phyloP scores from a whole-genome alignment of 371 early-diverging fungal species.

The Apophysomyces variabilis region DNA sequence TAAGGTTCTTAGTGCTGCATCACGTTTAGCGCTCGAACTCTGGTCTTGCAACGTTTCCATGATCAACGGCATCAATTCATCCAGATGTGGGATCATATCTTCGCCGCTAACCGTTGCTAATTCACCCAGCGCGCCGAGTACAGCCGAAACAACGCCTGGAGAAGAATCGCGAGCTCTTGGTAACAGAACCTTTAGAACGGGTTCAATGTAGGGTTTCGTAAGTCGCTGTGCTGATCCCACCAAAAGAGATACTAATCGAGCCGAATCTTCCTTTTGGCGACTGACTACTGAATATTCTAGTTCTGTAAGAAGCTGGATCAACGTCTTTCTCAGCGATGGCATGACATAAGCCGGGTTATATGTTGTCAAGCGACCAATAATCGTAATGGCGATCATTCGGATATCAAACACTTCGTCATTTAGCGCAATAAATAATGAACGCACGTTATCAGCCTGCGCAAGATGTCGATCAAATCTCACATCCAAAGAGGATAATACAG shows the following conservation, averaged over 20 bases:
- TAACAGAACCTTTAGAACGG: slow-evolving; percentile 83
- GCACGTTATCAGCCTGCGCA: slow-evolving; percentile 90
- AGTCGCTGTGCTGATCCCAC: slow-evolving; percentile 80
- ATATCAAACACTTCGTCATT: slow-evolving; percentile 95
- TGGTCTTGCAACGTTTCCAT: slow-evolving; percentile 94
- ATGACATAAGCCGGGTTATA: slow-evolving; percentile 94
- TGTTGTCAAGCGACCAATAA: slow-evolving; percentile 86
- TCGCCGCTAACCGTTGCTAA: slow-evolving; percentile 88
- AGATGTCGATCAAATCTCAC: slow-evolving; percentile 89
- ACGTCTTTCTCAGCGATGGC: slow-evolving; percentile 85
- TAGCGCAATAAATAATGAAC: slow-evolving; percentile 86
- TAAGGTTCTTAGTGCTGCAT: slow-evolving; percentile 87
- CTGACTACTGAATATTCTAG: slow-evolving; percentile 87
- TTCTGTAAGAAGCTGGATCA: slow-evolving; percentile 91
- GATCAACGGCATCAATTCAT: slow-evolving; percentile 84
- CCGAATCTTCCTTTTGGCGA: slow-evolving; percentile 91
- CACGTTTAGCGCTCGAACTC: slow-evolving; percentile 81
- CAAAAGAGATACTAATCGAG: slow-evolving; percentile 78
- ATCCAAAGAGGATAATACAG: slow-evolving; percentile 81
- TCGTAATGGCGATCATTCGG: slow-evolving; percentile 81
- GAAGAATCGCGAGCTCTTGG: slow-evolving; percentile 84
- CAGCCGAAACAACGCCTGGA: slow-evolving; percentile 82
- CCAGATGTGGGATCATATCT: slow-evolving; percentile 81
- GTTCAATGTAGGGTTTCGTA: slow-evolving; percentile 91
- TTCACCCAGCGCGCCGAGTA: slow-evolving; percentile 88